Evolutionary conservation across 352 stramenopile species (phyloP).

Genomic region (Phytopythium chamaehyphon): DNA sequence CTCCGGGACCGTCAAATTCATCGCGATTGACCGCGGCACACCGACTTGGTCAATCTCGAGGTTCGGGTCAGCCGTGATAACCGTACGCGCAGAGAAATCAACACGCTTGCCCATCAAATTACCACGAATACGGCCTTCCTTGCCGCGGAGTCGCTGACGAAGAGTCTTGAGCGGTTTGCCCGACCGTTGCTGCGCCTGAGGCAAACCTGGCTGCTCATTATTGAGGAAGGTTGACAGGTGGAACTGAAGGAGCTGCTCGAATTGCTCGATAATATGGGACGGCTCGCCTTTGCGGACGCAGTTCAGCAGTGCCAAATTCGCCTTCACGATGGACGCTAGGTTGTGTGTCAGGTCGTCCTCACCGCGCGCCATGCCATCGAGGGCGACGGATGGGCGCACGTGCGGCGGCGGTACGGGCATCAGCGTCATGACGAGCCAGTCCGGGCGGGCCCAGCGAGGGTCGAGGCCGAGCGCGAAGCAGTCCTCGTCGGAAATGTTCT

Average conservation of each 20-base stretch:
- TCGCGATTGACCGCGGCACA: slow-evolving; percentile 97
- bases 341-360: slow-evolving; percentile 99
- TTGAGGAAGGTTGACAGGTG: slow-evolving; percentile 94
- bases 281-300: slow-evolving; percentile 94
- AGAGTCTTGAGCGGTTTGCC: slow-evolving; percentile 98
- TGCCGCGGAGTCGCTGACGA: slow-evolving; percentile 93
- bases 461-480: slow-evolving; percentile 94
- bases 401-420: slow-evolving; percentile 98
- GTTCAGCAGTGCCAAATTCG: slow-evolving; percentile 94
- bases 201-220: slow-evolving; percentile 96
- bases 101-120: slow-evolving; percentile 99
- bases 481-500: slow-evolving; percentile 98
- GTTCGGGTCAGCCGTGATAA: slow-evolving; percentile 99
- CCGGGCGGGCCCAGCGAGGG: slow-evolving; percentile 92
- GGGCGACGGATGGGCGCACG: slow-evolving; percentile 95
- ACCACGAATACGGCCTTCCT: slow-evolving; percentile 98
- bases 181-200: slow-evolving; percentile 95
- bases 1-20: slow-evolving; percentile 98
- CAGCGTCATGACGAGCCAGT: slow-evolving; percentile 99
- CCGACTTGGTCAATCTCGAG: slow-evolving; percentile 98
- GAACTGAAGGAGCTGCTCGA: slow-evolving; percentile 85
- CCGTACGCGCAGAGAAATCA: slow-evolving; percentile 98
- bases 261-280: slow-evolving; percentile 95
- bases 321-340: slow-evolving; percentile 98
- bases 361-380: slow-evolving; percentile 91